These are phyloP conservation scores for Scolecobasidium constrictum DNA, from an alignment of 2,329 filamentous ascomycete species.

Conservation along the genomic window DNA sequence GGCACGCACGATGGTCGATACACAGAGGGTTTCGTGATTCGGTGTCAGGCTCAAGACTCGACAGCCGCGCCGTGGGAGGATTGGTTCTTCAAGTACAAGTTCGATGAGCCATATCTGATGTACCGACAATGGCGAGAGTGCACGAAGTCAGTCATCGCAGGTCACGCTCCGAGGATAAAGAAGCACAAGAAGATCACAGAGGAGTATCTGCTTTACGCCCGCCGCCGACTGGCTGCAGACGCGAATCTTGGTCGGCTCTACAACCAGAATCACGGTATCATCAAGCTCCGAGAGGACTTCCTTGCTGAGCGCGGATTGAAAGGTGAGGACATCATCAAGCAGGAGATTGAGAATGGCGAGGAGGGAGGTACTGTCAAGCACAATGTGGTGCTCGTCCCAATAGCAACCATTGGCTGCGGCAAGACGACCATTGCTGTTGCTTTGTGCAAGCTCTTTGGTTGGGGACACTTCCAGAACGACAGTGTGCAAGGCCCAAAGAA, in stretches of 20 bases:
- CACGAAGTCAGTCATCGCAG: slow-evolving; percentile 77
- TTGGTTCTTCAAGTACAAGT: slow-evolving; percentile 99
- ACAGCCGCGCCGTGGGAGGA: slow-evolving; percentile 54
- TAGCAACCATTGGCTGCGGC: slow-evolving; percentile 90
- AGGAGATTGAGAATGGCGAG: slow-evolving; percentile 50
- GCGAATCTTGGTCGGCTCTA: slow-evolving; percentile 60
- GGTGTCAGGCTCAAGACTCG: slow-evolving; percentile 59
- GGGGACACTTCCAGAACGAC: slow-evolving; percentile 94
- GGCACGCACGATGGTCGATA: slow-evolving; percentile 85
- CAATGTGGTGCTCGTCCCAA: slow-evolving; percentile 74
- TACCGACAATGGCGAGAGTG: slow-evolving; percentile 98
- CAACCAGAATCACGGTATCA: slow-evolving; percentile 87
- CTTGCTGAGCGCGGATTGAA: slow-evolving; percentile 72
- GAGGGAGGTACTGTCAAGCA: slow-evolving; percentile 42
- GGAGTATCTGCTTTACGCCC: slow-evolving; percentile 77
- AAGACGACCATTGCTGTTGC: slow-evolving; percentile 89
- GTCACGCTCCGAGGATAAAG: slow-evolving; percentile 62
- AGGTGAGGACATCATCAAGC: slow-evolving; percentile 75
- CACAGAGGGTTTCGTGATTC: slow-evolving; percentile 92
- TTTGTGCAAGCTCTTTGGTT: slow-evolving; percentile 70
- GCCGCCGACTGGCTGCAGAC: slow-evolving; percentile 59
- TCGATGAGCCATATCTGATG: slow-evolving; percentile 97
- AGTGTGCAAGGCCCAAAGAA: slow-evolving; percentile 71
- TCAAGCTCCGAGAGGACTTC: slow-evolving; percentile 80
- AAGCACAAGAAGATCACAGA: slow-evolving; percentile 87